Conservation (phyloP, 345 rosid species). For the Rhodamnia rubescens region DNA sequence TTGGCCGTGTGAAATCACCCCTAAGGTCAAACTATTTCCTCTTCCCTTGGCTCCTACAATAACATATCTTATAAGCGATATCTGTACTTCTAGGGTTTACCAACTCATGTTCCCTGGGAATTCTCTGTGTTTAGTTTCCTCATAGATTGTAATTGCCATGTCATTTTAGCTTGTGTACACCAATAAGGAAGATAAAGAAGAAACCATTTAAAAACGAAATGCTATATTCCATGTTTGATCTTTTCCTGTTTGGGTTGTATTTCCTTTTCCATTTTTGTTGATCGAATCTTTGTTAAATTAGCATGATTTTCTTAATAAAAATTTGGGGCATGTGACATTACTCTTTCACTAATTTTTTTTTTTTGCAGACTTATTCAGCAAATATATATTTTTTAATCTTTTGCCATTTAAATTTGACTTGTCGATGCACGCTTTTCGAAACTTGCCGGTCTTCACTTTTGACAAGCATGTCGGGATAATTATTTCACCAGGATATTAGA, state of each 20-base stretch:
- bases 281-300: not conserved
- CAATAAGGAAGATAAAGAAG: not conserved
- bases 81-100: not conserved
- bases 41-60: not conserved
- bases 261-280: not conserved
- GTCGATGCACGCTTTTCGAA: not conserved
- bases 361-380: not conserved
- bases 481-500: not conserved
- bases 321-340: not conserved
- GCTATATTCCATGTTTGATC: not conserved
- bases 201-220: not conserved
- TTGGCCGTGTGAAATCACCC: slow-evolving; percentile 39
- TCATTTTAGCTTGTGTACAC: not conserved
- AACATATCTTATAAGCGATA: not conserved
- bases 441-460: too few relatives aligned
- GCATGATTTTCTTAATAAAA: not conserved
- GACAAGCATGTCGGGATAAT: not conserved
- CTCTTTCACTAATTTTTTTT: not conserved
- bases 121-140: not conserved
- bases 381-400: not conserved
- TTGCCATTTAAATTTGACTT: not conserved
- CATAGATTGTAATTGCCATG: not conserved
- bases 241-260: not conserved
- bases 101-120: not conserved
- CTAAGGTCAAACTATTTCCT: slow-evolving; percentile 38